phyloP scores from a whole-genome alignment of 768 basidiomycete species.

The Tricholoma saponaceum region DNA sequence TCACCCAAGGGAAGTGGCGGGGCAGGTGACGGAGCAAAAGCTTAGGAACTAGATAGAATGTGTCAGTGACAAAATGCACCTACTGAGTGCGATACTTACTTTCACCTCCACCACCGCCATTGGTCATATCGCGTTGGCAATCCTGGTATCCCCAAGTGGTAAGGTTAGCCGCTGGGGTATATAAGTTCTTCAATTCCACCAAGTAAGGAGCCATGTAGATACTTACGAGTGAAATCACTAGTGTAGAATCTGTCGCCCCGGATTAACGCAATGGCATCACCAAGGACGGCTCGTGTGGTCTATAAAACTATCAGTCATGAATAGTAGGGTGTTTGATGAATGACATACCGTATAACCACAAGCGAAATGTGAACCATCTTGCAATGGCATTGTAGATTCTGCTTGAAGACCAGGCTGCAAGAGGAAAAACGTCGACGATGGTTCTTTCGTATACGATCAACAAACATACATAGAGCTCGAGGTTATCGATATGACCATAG shows the following conservation, averaged over 20 bases:
- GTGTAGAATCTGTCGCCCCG: slow-evolving; percentile 52
- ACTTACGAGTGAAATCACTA: slow-evolving; percentile 44
- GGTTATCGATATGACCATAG: slow-evolving; percentile 30
- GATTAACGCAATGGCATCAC: slow-evolving; percentile 47
- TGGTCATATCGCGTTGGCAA: slow-evolving; percentile 34
- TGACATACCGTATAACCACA: slow-evolving; percentile 24
- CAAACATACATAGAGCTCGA: slow-evolving; percentile 27
- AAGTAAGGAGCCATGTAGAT: no score
- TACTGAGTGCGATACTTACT: slow-evolving; percentile 3
- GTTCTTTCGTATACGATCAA: neutral
- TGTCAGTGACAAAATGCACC: neutral
- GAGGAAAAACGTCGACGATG: neutral
- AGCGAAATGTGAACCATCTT: slow-evolving; percentile 22
- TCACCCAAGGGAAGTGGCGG: slow-evolving; percentile 15
- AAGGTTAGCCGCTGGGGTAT: slow-evolving; percentile 34
- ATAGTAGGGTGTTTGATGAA: neutral
- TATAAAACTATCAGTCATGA: slow-evolving; percentile 4
- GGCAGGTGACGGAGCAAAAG: slow-evolving; percentile 16
- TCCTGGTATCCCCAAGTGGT: slow-evolving; percentile 53
- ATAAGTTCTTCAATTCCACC: neutral
- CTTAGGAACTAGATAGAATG: slow-evolving; percentile 11
- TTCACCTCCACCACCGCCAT: slow-evolving; percentile 21
- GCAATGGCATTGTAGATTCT: slow-evolving; percentile 29
- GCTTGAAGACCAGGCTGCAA: slow-evolving; percentile 26
- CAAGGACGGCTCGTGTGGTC: slow-evolving; percentile 46